phyloP scores from a whole-genome alignment of 2,329 filamentous ascomycete genomes.

The Laburnicola sp. region DNA sequence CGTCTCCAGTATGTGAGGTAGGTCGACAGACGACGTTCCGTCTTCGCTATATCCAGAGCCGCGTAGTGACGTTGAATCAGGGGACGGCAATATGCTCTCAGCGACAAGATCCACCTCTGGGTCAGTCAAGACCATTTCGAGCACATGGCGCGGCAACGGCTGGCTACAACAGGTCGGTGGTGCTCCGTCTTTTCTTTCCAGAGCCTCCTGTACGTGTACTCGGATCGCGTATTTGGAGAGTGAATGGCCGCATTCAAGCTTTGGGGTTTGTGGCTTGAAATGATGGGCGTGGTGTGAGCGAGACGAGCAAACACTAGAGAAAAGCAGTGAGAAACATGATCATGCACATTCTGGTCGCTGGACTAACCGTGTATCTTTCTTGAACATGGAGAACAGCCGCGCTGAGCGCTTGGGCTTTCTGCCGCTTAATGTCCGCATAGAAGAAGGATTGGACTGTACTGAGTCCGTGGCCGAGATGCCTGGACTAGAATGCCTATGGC shows the following conservation, averaged over 20 bases:
- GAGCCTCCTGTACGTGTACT: conserved; percentile 42
- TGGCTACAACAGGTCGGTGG: conserved; percentile 48
- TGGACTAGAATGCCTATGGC: conserved; percentile 30
- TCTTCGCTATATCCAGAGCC: conserved; percentile 37
- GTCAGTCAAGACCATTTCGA: conserved; percentile 44
- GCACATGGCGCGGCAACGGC: conserved; percentile 45
- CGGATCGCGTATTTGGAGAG: conserved; percentile 32
- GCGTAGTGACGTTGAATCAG: conserved; percentile 20
- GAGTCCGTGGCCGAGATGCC: conserved; percentile 25
- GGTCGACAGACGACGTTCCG: conserved; percentile 26
- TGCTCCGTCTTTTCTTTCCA: conserved; percentile 31
- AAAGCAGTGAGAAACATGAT: conserved; percentile 19
- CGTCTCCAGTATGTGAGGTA: conserved; percentile 14
- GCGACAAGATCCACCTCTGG: conserved; percentile 43
- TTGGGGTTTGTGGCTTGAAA: conserved; percentile 27
- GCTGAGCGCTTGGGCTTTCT: conserved; percentile 33
- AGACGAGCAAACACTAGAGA: conserved; percentile 29
- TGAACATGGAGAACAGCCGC: conserved; percentile 39
- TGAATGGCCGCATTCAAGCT: conserved; percentile 38
- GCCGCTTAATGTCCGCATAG: conserved; percentile 19
- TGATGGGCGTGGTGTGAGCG: conserved; percentile 30
- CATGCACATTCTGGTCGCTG: not conserved
- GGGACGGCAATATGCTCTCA: conserved; percentile 16
- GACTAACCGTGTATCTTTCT: conserved; percentile 34
- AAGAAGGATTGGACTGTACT: conserved; percentile 27